A percentile compares a stretch with the other conserved stretches of the same genome.
Conservation (phyloP, 2,329 filamentous ascomycete species). For the Nannizzia gypsea region DNA sequence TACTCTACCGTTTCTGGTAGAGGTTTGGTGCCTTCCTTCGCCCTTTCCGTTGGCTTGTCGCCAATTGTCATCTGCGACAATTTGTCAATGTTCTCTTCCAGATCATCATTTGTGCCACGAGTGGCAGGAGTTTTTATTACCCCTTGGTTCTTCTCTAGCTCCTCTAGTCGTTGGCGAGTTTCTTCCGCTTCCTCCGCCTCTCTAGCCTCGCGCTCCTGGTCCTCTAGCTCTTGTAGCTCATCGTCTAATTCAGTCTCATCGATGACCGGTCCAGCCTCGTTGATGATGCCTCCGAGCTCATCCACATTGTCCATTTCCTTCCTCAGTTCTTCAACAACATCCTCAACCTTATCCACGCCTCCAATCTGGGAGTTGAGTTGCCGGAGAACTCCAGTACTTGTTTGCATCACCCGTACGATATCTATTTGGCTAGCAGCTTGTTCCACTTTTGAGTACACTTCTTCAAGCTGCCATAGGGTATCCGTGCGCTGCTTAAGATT, state of each 20-base stretch:
- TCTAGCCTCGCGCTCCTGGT: constrained; percentile 39
- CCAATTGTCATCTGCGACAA: constrained; percentile 33
- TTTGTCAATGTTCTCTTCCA: constrained; percentile 30
- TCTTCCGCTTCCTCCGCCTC: constrained; percentile 41
- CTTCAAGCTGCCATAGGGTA: constrained; percentile 69
- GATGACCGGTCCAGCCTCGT: constrained; percentile 47
- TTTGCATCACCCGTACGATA: constrained; percentile 70
- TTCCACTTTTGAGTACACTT: constrained; percentile 70
- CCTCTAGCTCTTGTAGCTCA: constrained; percentile 67
- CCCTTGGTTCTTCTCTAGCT: constrained; percentile 30
- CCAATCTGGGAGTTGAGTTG: constrained; percentile 66
- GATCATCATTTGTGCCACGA: constrained; percentile 20
- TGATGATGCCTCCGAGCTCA: constrained; percentile 67
- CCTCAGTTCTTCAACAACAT: constrained; percentile 60
- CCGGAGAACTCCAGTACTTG: constrained; percentile 59
- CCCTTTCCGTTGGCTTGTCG: constrained; percentile 14
- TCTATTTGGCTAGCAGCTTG: constrained; percentile 76
- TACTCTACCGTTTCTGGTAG: background rate
- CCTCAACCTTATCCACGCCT: constrained; percentile 61
- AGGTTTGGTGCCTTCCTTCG: background rate
- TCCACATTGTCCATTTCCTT: constrained; percentile 73
- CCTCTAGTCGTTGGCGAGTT: constrained; percentile 40
- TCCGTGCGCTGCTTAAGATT: constrained; percentile 60
- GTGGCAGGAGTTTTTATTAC: constrained; percentile 17
- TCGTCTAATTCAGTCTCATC: constrained; percentile 81